These are phyloP conservation scores for Pyrenochaeta sp. DNA, from an alignment of 2,329 filamentous ascomycete genomes.

Conservation along the genomic window DNA sequence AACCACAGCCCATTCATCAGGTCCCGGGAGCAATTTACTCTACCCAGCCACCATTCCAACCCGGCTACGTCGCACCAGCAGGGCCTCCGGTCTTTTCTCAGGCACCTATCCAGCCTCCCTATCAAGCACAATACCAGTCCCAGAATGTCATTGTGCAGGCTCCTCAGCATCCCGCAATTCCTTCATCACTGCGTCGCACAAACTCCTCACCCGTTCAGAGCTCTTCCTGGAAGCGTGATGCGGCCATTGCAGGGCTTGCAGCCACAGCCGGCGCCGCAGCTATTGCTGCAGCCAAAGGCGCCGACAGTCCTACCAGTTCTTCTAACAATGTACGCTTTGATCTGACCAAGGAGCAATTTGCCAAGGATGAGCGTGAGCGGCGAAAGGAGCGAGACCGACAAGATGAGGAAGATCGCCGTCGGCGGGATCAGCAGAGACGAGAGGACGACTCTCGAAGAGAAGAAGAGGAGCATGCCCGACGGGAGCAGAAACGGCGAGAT, in stretches of 20 bases:
- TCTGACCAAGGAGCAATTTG: conserved; percentile 64
- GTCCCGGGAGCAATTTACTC: conserved; percentile 74
- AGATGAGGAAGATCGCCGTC: conserved; percentile 35
- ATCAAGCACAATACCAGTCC: conserved; percentile 26
- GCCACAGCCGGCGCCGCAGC: conserved; percentile 55
- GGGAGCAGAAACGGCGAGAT: conserved; percentile 29
- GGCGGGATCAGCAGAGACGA: conserved; percentile 26
- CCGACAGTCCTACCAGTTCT: conserved; percentile 35
- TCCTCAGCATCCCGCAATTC: conserved; percentile 25
- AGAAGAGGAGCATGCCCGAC: conserved; percentile 36
- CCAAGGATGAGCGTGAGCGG: conserved; percentile 55
- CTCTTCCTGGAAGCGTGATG: conserved; percentile 52
- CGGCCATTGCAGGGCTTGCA: conserved; percentile 54
- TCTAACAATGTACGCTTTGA: conserved; percentile 64
- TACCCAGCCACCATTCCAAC: conserved; percentile 51
- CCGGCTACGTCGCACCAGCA: conserved; percentile 52
- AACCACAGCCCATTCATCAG: conserved; percentile 80
- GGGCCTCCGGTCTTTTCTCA: conserved; percentile 53
- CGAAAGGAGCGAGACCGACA: conserved; percentile 43
- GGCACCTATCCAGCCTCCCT: conserved; percentile 26
- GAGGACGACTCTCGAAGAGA: conserved; percentile 36
- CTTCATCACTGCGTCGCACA: conserved; percentile 49
- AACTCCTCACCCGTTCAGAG: conserved; percentile 58
- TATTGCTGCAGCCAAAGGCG: conserved; percentile 39
- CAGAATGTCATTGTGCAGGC: conserved; percentile 34